A percentile compares a stretch with the other conserved stretches of the same genome.
Conservation (phyloP, 2,329 filamentous ascomycete genomes). For the Intubia oerlemansii region DNA sequence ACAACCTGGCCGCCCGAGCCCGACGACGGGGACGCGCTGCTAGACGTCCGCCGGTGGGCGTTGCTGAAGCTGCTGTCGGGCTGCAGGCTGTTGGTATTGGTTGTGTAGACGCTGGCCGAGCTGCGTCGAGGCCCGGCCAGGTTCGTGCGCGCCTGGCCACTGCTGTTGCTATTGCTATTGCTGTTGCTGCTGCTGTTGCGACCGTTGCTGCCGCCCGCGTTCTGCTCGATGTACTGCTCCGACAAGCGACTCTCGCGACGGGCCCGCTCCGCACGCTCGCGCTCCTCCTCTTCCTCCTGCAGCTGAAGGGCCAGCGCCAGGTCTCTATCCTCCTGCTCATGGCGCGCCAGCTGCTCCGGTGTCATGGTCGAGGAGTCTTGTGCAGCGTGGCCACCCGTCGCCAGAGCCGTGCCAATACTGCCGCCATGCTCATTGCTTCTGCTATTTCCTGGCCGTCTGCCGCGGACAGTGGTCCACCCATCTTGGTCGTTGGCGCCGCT, state of each 20-base stretch:
- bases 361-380: too few species aligned
- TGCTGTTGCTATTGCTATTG: not conserved
- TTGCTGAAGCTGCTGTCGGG: not conserved
- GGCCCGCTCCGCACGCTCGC: slow-evolving; percentile 39
- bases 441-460: slow-evolving; percentile 12
- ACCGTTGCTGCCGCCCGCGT: slow-evolving; percentile 20
- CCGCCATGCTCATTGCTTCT: not conserved
- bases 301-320: slow-evolving; percentile 77
- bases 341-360: slow-evolving; percentile 11
- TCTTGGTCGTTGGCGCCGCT: not conserved
- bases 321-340: slow-evolving; percentile 64
- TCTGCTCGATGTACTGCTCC: slow-evolving; percentile 48
- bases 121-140: slow-evolving; percentile 13
- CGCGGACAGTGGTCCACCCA: too few species aligned
- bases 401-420: not conserved
- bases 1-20: slow-evolving; percentile 12
- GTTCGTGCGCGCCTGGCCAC: not conserved
- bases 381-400: too few species aligned
- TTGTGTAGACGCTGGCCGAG: slow-evolving; percentile 13
- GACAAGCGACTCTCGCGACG: slow-evolving; percentile 42
- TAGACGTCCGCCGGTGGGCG: not conserved
- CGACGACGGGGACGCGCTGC: not conserved
- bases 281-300: slow-evolving; percentile 82
- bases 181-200: not conserved
- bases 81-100: too few species aligned